Percentiles rank a stretch among this genome's conserved stretches.
phyloP scores from a whole-genome alignment of 345 rosid species.

The Orychophragmus violaceus region DNA sequence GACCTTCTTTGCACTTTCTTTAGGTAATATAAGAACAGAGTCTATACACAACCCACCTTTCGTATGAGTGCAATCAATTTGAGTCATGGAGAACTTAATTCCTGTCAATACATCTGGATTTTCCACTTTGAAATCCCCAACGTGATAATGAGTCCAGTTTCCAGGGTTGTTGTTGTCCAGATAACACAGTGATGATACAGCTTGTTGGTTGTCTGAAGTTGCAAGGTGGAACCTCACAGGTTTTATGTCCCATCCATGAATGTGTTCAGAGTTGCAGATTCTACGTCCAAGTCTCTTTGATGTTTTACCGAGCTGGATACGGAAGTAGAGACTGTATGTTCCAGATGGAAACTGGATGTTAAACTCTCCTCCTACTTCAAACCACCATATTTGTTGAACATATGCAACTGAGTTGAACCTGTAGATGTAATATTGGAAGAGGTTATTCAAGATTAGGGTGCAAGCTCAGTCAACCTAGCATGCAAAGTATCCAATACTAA shows the following conservation, averaged over 20 bases:
- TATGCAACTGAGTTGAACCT: slow-evolving; percentile 73
- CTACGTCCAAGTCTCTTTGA: slow-evolving; percentile 65
- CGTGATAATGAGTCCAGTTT: slow-evolving; percentile 65
- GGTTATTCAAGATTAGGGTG: background rate
- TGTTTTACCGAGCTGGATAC: slow-evolving; percentile 64
- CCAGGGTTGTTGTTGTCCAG: slow-evolving; percentile 53
- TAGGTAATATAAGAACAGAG: slow-evolving; percentile 56
- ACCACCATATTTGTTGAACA: slow-evolving; percentile 97
- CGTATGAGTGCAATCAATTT: slow-evolving; percentile 91
- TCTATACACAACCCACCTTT: slow-evolving; percentile 92
- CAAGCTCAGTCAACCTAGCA: background rate
- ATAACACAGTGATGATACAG: slow-evolving; percentile 43
- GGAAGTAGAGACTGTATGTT: slow-evolving; percentile 71
- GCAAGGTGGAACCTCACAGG: slow-evolving; percentile 75
- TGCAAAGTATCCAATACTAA: background rate
- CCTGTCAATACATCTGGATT: slow-evolving; percentile 22
- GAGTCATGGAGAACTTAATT: slow-evolving; percentile 68
- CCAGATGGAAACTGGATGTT: slow-evolving; percentile 74
- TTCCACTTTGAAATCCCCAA: slow-evolving; percentile 63
- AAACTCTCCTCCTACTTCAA: slow-evolving; percentile 78
- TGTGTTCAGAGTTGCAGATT: slow-evolving; percentile 57
- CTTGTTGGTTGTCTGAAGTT: slow-evolving; percentile 65
- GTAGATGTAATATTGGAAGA: background rate
- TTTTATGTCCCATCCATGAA: slow-evolving; percentile 88
- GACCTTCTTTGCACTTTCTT: slow-evolving; percentile 33